Conservation (phyloP, 1,284 basidiomycete genomes). For the Meripilus lineatus region DNA sequence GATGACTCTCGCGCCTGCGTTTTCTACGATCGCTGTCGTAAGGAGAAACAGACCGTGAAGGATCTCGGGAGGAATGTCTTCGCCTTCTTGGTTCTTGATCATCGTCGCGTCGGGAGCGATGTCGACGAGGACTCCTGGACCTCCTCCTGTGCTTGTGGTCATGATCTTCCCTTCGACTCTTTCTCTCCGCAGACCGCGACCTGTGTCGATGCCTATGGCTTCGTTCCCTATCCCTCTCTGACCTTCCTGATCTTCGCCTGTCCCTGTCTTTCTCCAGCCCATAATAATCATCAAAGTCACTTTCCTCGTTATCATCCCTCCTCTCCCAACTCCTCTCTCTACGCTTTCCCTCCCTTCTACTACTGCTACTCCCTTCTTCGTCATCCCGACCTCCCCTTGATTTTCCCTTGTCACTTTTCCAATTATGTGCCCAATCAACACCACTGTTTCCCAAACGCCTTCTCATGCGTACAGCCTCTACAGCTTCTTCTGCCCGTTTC, state of each 20-base stretch:
- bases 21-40: neutral
- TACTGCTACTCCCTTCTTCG: constrained; percentile 16
- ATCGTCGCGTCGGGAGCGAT: constrained; percentile 4
- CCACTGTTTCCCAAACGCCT: constrained; percentile 34
- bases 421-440: constrained; percentile 24
- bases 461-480: constrained; percentile 53
- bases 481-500: constrained; percentile 65
- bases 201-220: constrained; percentile 6
- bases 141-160: constrained; percentile 6
- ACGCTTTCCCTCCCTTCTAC: constrained; percentile 25
- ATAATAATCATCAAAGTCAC: constrained; percentile 10
- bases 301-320: constrained; percentile 33
- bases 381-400: constrained; percentile 11
- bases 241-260: constrained; percentile 7
- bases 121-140: neutral
- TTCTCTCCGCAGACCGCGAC: constrained; percentile 8
- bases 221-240: constrained; percentile 12
- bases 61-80: neutral
- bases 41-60: neutral
- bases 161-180: constrained; percentile 1
- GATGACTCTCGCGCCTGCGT: neutral
- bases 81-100: neutral
- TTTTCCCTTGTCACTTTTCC: constrained; percentile 16
- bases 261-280: constrained; percentile 9
- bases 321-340: constrained; percentile 35